phyloP scores from a whole-genome alignment of 345 rosid genomes.

The Brassica juncea region DNA sequence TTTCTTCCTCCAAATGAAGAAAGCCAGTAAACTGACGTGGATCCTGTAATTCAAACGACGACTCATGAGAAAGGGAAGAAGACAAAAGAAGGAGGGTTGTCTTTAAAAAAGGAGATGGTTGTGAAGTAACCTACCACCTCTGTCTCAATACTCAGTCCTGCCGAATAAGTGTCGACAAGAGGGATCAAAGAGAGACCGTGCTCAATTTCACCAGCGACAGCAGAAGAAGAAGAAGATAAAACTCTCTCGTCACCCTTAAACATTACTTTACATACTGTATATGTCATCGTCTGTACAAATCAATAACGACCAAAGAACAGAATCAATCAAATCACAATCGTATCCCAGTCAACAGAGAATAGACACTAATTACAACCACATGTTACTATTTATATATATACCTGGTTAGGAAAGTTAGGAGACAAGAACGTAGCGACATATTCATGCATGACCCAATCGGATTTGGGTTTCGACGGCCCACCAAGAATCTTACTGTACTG shows the following conservation, averaged over 20 bases:
- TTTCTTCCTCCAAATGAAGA: background rate
- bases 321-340: too few species aligned
- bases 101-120: too few species aligned
- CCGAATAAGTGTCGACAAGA: background rate
- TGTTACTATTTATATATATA: background rate
- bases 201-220: slow-evolving; percentile 2
- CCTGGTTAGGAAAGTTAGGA: background rate
- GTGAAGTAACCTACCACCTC: background rate
- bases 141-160: background rate
- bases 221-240: background rate
- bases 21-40: background rate
- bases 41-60: background rate
- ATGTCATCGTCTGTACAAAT: too few species aligned
- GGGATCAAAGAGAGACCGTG: background rate
- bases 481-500: background rate
- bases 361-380: too few species aligned
- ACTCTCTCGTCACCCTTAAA: background rate
- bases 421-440: background rate
- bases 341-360: too few species aligned
- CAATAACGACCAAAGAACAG: too few species aligned
- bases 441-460: slow-evolving; percentile 46
- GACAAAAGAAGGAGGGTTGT: too few species aligned
- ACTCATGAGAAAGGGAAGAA: too few species aligned
- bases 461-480: background rate
- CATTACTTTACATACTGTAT: too few species aligned